Evolutionary conservation across 352 stramenopile genomes (phyloP), one percentile per base, ranked within the genome.

Genomic region (Phytophthora tubulina): DNA sequence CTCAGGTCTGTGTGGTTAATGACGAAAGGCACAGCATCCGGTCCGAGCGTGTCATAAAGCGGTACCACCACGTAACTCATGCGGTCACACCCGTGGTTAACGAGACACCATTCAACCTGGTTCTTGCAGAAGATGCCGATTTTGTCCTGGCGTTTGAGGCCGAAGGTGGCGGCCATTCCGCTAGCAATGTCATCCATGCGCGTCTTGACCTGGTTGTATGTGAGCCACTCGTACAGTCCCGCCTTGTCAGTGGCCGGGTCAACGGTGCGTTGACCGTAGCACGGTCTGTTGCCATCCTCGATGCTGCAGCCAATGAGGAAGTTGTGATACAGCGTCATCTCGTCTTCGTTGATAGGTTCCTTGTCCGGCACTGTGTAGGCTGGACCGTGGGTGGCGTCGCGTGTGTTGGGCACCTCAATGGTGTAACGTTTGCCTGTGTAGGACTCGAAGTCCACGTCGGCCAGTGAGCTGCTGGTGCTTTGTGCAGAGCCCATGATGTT

Each of bases 1-100:
- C 79, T 72, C 54, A 90, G 64, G 44, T 82, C 70, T 30, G 84
- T 86, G 46, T 91, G 80, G 73, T 85, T 85, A 60, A 85, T 51
- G 30, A 91, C 84, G 61, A 66, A 86, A 9, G 78, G 75, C 32
- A 88, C 75, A 2, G 80, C 78, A 8, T 85, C 78, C 2, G 76
- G 70, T 0, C 83, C 81, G 5, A 91, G 63, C 27, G 81, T 88
- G 58, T 91, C 81, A 57, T 91, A 91, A 2, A 91, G 67, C 31
- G 81, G 81, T 35, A 86, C 81, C 14, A 88, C 64, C n/a, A 78
- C 53, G 60, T 78, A 86, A 10, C 60, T 67, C 75, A 83, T 83
- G 71, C 78, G 78, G 65, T 86, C 76, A 52, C 76, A 80, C 5
- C 73, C 81, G 45, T 83, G 72, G 36, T 74, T 67, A 21, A 67